Evolutionary conservation across 2,329 filamentous ascomycete genomes (phyloP).

Genomic region (Colletotrichum simmondsii): DNA sequence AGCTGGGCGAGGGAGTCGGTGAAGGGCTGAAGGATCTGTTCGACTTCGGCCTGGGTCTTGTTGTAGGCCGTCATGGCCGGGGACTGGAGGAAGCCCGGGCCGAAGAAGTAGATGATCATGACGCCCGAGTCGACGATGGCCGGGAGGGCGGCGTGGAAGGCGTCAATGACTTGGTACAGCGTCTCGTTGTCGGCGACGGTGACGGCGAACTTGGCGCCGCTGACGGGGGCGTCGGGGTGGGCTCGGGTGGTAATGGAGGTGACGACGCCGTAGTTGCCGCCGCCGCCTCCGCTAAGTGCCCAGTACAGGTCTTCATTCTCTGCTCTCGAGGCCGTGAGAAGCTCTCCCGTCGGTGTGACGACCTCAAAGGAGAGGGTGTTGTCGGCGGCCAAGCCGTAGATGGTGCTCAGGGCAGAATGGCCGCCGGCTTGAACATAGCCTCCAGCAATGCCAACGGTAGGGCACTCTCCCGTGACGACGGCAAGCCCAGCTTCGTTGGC

Average conservation of each 20-base stretch:
- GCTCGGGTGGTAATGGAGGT: slow-evolving; percentile 64
- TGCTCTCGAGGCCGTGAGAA: slow-evolving; percentile 62
- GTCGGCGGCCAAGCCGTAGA: slow-evolving; percentile 70
- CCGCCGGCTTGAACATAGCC: slow-evolving; percentile 67
- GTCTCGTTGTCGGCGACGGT: slow-evolving; percentile 56
- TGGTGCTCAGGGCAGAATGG: slow-evolving; percentile 56
- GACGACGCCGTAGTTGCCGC: slow-evolving; percentile 61
- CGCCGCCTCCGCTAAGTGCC: slow-evolving; percentile 66
- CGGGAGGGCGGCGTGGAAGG: slow-evolving; percentile 31
- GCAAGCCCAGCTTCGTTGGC: slow-evolving; percentile 52
- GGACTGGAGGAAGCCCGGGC: slow-evolving; percentile 41
- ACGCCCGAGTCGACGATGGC: slow-evolving; percentile 28
- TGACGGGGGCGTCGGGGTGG: slow-evolving; percentile 54
- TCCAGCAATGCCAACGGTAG: slow-evolving; percentile 63
- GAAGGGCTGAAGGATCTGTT: slow-evolving; percentile 54
- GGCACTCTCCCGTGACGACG: slow-evolving; percentile 58
- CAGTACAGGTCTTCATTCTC: slow-evolving; percentile 71
- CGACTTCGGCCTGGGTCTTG: slow-evolving; percentile 50
- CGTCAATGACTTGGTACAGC: slow-evolving; percentile 45
- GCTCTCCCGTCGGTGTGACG: slow-evolving; percentile 62
- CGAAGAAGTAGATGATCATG: slow-evolving; percentile 43
- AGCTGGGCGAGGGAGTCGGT: slow-evolving; percentile 38
- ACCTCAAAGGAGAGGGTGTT: slow-evolving; percentile 69
- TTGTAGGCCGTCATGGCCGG: slow-evolving; percentile 54
- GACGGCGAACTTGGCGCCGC: slow-evolving; percentile 26